Evolutionary conservation across 257 asterid genomes (phyloP).

Genomic region (Solanum appendiculatum): DNA sequence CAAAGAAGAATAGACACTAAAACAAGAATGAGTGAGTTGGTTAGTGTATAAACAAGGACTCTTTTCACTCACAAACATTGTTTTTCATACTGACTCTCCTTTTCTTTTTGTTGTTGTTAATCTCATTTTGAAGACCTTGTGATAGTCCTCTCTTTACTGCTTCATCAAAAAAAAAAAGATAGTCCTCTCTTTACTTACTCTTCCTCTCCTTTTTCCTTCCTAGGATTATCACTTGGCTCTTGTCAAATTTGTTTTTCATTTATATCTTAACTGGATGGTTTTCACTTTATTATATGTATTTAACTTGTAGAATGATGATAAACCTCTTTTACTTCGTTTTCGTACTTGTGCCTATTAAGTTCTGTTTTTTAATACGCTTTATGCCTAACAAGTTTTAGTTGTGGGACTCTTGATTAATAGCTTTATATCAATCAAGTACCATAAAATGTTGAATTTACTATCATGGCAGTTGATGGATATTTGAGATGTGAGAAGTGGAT

Average conservation of each 20-base stretch:
- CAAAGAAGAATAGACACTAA: background rate
- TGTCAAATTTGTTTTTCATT: background rate
- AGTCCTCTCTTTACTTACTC: background rate
- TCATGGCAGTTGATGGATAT: slow-evolving; percentile 9
- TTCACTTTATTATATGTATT: background rate
- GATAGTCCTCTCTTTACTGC: no score
- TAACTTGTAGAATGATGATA: background rate
- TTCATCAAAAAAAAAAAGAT: no score
- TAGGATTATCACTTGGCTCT: background rate
- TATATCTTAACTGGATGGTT: background rate
- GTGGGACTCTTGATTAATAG: background rate
- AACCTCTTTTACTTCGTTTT: background rate
- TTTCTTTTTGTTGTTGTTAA: background rate
- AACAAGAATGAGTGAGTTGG: background rate
- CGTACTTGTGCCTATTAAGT: background rate
- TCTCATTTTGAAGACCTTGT: background rate
- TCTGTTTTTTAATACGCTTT: background rate
- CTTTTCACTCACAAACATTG: background rate
- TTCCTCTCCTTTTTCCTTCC: background rate
- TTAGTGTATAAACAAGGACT: background rate
- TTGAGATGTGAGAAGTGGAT: background rate
- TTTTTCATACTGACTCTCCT: background rate
- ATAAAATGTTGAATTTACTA: background rate
- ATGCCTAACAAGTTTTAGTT: background rate
- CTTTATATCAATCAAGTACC: background rate